phyloP scores from a whole-genome alignment of 768 basidiomycete species.

The Filobasidium wieringae region DNA sequence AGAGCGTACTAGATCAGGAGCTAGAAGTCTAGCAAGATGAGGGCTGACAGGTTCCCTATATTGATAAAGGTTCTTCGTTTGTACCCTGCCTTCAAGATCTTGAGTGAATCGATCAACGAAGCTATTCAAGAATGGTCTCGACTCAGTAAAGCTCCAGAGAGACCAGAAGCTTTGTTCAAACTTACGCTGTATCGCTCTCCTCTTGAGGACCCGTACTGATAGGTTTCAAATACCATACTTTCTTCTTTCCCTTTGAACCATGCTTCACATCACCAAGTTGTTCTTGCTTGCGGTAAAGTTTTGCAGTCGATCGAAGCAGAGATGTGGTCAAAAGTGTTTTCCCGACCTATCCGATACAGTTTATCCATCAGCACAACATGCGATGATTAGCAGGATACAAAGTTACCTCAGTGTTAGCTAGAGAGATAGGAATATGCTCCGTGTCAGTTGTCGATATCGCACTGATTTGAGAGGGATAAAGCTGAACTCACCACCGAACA shows the following conservation, averaged over 20 bases:
- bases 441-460: no score
- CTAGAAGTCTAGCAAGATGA: conserved; percentile 60
- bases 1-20: conserved; percentile 28
- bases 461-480: no score
- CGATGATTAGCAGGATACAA: neutral
- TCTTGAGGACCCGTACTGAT: conserved; percentile 72
- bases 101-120: conserved; percentile 49
- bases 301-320: conserved; percentile 64
- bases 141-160: neutral
- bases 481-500: conserved; percentile 53
- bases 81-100: conserved; percentile 37
- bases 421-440: neutral
- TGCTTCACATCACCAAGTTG: no score
- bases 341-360: conserved; percentile 54
- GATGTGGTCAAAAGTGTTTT: conserved; percentile 84
- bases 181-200: conserved; percentile 74
- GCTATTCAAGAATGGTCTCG: conserved; percentile 40
- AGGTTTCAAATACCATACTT: conserved; percentile 54
- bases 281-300: conserved; percentile 22
- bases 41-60: conserved; percentile 87
- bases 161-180: neutral
- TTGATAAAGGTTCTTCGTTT: conserved; percentile 63
- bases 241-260: neutral
- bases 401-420: conserved; percentile 69
- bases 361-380: no score